Percentiles rank a stretch among this genome's conserved stretches.
Evolutionary conservation across 1,284 basidiomycete genomes (phyloP).

Genomic region (Earliella scabrosa): DNA sequence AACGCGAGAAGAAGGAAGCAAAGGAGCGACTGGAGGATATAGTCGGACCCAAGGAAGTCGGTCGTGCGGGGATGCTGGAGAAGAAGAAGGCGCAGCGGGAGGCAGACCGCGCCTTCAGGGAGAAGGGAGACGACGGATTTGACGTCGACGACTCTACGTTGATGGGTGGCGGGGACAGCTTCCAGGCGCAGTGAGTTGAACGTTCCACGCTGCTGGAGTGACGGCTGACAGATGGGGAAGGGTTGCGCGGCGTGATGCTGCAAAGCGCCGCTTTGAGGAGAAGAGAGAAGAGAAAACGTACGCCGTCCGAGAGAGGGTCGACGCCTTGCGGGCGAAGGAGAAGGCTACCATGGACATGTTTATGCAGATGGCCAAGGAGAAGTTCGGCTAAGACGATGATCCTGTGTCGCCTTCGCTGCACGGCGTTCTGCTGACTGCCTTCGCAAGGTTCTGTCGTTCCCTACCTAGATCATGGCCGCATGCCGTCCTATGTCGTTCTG

Average conservation of each 20-base stretch:
- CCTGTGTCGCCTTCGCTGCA: too few species aligned
- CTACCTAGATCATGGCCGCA: too few species aligned
- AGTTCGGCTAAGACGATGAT: slow-evolving; percentile 57
- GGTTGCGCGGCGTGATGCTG: slow-evolving; percentile 69
- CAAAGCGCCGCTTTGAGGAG: slow-evolving; percentile 57
- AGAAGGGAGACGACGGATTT: slow-evolving; percentile 71
- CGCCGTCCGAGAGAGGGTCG: slow-evolving; percentile 55
- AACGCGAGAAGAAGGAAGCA: slow-evolving; percentile 65
- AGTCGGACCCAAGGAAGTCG: slow-evolving; percentile 74
- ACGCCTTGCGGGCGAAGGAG: slow-evolving; percentile 69
- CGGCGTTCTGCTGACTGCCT: too few species aligned
- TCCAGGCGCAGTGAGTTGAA: slow-evolving; percentile 66
- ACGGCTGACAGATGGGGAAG: slow-evolving; percentile 39
- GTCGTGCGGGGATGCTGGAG: slow-evolving; percentile 74
- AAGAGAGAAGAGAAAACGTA: slow-evolving; percentile 56
- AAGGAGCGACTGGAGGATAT: slow-evolving; percentile 74
- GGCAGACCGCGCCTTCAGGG: slow-evolving; percentile 64
- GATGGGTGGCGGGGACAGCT: slow-evolving; percentile 76
- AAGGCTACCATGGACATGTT: slow-evolving; percentile 87
- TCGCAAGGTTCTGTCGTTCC: too few species aligned
- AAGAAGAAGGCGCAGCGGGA: slow-evolving; percentile 74
- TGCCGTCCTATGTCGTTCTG: too few species aligned
- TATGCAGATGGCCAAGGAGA: slow-evolving; percentile 74
- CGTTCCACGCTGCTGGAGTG: neutral
- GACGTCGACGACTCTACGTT: slow-evolving; percentile 72